Conservation (phyloP, 2,329 filamentous ascomycete species). For the Exophiala calicioides region DNA sequence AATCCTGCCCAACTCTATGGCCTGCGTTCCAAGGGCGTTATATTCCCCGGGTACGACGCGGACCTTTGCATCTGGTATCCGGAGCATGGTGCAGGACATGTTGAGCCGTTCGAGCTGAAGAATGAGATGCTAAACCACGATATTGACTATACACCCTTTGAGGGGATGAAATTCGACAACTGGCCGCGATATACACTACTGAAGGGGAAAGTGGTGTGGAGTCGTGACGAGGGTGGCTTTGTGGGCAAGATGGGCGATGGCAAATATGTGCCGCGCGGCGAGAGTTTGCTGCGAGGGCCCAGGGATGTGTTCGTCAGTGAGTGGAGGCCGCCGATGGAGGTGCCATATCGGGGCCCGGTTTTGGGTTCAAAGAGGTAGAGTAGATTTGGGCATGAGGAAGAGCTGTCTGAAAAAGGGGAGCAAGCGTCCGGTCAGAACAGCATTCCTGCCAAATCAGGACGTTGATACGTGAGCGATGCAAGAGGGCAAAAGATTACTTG, state of each 20-base stretch:
- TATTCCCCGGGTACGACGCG: slow-evolving; percentile 45
- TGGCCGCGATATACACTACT: slow-evolving; percentile 40
- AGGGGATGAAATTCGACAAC: slow-evolving; percentile 35
- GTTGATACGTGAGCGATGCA: too few relatives aligned
- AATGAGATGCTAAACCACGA: slow-evolving; percentile 39
- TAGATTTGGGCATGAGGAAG: too few relatives aligned
- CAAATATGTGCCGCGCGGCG: background rate
- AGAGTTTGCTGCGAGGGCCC: slow-evolving; percentile 6
- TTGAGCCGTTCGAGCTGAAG: slow-evolving; percentile 18
- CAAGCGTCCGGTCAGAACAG: too few relatives aligned
- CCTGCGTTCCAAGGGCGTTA: slow-evolving; percentile 41
- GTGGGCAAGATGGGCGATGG: slow-evolving; percentile 3
- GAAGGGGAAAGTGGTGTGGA: slow-evolving; percentile 35
- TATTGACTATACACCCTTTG: slow-evolving; percentile 40
- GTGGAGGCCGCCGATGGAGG: slow-evolving; percentile 13
- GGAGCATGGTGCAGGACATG: background rate
- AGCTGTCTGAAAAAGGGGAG: too few relatives aligned
- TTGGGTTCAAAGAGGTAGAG: too few relatives aligned
- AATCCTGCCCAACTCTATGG: slow-evolving; percentile 50
- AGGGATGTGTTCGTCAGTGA: slow-evolving; percentile 8
- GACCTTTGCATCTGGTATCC: slow-evolving; percentile 48
- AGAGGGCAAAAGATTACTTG: too few relatives aligned
- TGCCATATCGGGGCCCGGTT: too few relatives aligned
- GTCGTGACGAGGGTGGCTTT: slow-evolving; percentile 7
- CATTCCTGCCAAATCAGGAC: too few relatives aligned